Conservation (phyloP, 768 basidiomycete genomes). For the Boletus barrowsii region DNA sequence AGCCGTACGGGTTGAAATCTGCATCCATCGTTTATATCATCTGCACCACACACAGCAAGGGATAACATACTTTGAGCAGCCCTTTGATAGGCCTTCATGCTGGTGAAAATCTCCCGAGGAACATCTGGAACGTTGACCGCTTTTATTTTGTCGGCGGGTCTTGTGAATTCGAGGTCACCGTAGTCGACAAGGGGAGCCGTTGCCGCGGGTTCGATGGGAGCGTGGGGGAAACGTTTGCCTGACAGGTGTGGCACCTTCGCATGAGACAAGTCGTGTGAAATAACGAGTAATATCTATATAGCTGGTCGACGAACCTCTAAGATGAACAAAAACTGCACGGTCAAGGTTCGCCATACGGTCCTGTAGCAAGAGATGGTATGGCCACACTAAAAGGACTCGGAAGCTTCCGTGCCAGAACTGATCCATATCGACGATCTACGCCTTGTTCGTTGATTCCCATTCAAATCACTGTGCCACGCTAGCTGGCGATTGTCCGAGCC, state of each 20-base stretch:
- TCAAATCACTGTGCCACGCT: not conserved
- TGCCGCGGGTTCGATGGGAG: constrained; percentile 4
- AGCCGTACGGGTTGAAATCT: constrained; percentile 30
- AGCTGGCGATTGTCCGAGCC: not conserved
- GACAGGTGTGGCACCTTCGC: not conserved
- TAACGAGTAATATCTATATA: constrained; percentile 1
- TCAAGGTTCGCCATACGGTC: not conserved
- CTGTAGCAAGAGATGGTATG: constrained; percentile 9
- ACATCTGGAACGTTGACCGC: constrained; percentile 35
- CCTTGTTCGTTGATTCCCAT: not conserved
- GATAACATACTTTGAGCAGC: constrained; percentile 30
- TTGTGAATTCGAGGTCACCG: constrained; percentile 32
- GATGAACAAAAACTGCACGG: constrained; percentile 1
- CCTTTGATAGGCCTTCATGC: constrained; percentile 39
- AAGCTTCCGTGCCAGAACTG: constrained; percentile 1
- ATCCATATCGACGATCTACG: constrained; percentile 1
- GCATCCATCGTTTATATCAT: not conserved
- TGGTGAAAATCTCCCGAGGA: constrained; percentile 33
- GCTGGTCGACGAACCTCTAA: not conserved
- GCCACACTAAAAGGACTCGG: not conserved
- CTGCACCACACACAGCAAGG: not conserved
- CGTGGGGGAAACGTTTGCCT: not conserved
- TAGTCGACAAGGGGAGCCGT: constrained; percentile 29
- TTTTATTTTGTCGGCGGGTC: constrained; percentile 39
- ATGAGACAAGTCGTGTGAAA: too few relatives aligned